These are phyloP conservation scores for Thelonectria discophora DNA, from an alignment of 2,329 filamentous ascomycete genomes.

Conservation along the genomic window DNA sequence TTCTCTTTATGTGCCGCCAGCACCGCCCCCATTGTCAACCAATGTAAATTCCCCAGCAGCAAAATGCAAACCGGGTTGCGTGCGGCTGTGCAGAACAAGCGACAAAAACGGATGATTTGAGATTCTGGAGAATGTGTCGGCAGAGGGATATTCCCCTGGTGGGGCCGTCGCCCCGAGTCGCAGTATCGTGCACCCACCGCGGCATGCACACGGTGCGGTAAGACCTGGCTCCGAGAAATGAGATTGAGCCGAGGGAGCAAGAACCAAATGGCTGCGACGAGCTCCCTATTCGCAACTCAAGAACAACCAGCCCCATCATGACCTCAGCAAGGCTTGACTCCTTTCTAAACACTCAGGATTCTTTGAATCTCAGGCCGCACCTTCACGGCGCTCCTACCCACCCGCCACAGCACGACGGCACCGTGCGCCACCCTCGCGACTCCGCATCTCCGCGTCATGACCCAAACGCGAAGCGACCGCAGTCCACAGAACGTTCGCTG, in stretches of 20 bases:
- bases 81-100: neutral
- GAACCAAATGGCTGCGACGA: no score
- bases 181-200: conserved; percentile 10
- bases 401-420: neutral
- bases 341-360: no score
- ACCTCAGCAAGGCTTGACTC: neutral
- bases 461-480: neutral
- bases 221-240: neutral
- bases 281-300: no score
- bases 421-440: neutral
- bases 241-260: neutral
- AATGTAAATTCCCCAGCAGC: neutral
- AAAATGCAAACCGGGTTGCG: neutral
- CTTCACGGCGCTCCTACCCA: neutral
- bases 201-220: conserved; percentile 18
- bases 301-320: neutral
- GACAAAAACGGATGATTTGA: neutral
- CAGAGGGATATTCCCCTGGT: conserved; percentile 12
- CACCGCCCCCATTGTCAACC: neutral
- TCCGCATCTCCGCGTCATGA: neutral
- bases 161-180: conserved; percentile 25
- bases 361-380: neutral
- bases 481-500: neutral
- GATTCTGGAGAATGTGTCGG: conserved; percentile 9
- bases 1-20: neutral